phyloP scores from a whole-genome alignment of 108 stramenopile species.

The Chaetoceros muelleri region DNA sequence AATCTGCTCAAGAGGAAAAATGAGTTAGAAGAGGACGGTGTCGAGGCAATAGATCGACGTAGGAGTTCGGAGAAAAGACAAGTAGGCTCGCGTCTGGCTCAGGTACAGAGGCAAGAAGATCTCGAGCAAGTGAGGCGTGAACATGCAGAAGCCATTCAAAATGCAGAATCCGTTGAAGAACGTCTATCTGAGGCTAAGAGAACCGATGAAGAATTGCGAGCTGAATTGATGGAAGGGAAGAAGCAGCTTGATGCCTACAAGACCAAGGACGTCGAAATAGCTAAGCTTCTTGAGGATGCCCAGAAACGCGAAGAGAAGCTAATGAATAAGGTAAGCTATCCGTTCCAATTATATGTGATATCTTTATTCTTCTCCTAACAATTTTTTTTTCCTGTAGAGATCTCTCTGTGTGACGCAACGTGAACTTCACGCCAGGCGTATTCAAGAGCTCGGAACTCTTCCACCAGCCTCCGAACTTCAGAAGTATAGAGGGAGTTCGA shows the following conservation, averaged over 20 bases:
- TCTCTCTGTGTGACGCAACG: constrained; percentile 78
- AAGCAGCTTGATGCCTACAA: constrained; percentile 71
- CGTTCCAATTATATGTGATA: background rate
- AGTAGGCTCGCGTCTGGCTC: constrained; percentile 18
- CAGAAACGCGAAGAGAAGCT: constrained; percentile 58
- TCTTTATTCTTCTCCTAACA: background rate
- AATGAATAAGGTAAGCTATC: constrained; percentile 62
- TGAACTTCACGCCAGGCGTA: constrained; percentile 81
- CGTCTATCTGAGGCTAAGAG: constrained; percentile 46
- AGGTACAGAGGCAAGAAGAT: constrained; percentile 40
- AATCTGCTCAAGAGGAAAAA: constrained; percentile 72
- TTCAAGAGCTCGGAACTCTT: constrained; percentile 87
- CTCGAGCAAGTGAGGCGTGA: constrained; percentile 45
- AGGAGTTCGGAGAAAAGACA: constrained; percentile 20
- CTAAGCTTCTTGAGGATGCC: constrained; percentile 53
- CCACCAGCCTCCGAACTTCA: constrained; percentile 77
- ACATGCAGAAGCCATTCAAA: constrained; percentile 49
- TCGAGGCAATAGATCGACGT: constrained; percentile 17
- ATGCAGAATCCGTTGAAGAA: constrained; percentile 42
- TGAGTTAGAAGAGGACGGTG: constrained; percentile 46
- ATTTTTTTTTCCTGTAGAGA: constrained; percentile 31
- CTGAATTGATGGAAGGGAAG: constrained; percentile 55
- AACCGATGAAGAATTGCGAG: constrained; percentile 33
- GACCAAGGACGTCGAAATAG: constrained; percentile 43
- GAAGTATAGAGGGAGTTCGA: constrained; percentile 52